Base-by-base conservation (phyloP, 139 green algal species). In the Chlorella ohadii region DNA sequence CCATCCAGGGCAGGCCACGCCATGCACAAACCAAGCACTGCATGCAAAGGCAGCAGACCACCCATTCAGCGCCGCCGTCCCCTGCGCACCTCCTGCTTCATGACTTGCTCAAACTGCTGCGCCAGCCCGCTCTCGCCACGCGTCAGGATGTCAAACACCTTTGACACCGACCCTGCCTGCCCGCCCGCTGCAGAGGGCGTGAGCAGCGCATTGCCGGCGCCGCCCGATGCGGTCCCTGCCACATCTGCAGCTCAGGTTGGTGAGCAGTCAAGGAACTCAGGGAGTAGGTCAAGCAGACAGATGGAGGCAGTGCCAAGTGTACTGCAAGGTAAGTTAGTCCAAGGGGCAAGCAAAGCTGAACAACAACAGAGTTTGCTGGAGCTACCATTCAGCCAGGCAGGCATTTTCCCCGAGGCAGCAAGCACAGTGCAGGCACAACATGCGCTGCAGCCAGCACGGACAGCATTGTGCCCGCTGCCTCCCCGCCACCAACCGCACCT, bases 91-190 rank as follows among this genome's bases (percentile, higher is more conserved):
- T 89, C 86, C 25, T 87, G 82, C 81, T 65, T 79, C 68, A 89
- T 82, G 33, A 78, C 82, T 15, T 63, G 75, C 41, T 87, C 82
- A 25, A 89, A 61, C 65, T 74, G 72, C 51, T 85, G 72, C n/a
- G 86, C 86, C 31, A 89, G 25, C 13, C 56, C 75, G 68, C 41
- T 65, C 56, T 87, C 65, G 22, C 81, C 59, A n/a, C 81, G 73
- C 0, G 84, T 93, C 34, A 97, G 88, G 4, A 91, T 86, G 6
- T 92, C 73, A 84, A 96, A 97, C 23, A 90, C 90, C 7, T 82
- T 77, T 19, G 77, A 36, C n/a, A 97, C 93, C 55, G 95, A 81
- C 51, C 56, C 31, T 92, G 57, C 55, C 78, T 41, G 15, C 27
- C n/a, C 55, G 56, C 78, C 59, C 57, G 56, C 56, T 36, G 36